Percentiles rank a stretch among this genome's conserved stretches.
phyloP scores from a whole-genome alignment of 768 basidiomycete species.

The Psilocybe cubensis region DNA sequence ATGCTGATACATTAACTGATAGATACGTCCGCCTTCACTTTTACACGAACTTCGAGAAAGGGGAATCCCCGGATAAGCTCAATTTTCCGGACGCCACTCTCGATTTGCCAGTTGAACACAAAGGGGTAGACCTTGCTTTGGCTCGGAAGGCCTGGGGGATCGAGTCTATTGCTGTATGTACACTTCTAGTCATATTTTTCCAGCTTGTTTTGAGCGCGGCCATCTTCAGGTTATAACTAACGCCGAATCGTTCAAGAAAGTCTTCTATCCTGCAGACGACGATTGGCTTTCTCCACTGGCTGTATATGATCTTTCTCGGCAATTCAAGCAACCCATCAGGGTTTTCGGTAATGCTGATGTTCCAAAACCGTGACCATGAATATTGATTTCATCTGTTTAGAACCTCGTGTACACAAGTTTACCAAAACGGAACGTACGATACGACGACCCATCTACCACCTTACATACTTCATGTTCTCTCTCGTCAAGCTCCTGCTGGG shows the following conservation, averaged over 20 bases:
- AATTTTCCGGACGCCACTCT: neutral
- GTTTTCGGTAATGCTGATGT: conserved; percentile 19
- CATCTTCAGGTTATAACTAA: conserved; percentile 22
- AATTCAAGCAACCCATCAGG: conserved; percentile 20
- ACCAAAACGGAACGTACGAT: conserved; percentile 17
- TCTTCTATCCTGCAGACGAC: conserved; percentile 18
- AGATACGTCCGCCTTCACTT: conserved; percentile 4
- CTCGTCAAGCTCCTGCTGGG: conserved; percentile 15
- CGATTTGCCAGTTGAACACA: neutral
- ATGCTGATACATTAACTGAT: neutral
- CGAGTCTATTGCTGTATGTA: conserved; percentile 7
- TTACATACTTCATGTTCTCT: neutral
- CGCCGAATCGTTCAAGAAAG: conserved; percentile 6
- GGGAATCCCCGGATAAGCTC: neutral
- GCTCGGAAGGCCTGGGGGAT: conserved; percentile 5
- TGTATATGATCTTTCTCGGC: conserved; percentile 21
- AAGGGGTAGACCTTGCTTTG: neutral
- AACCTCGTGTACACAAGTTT: conserved; percentile 15
- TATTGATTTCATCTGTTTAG: neutral
- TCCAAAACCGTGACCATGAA: neutral
- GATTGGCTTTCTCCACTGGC: conserved; percentile 23
- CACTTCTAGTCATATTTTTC: neutral
- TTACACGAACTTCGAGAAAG: neutral
- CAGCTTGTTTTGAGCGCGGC: no score
- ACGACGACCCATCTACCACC: conserved; percentile 9